Base-by-base conservation (phyloP, 805 yeast genomes). In the Zygosaccharomyces siamensis region DNA sequence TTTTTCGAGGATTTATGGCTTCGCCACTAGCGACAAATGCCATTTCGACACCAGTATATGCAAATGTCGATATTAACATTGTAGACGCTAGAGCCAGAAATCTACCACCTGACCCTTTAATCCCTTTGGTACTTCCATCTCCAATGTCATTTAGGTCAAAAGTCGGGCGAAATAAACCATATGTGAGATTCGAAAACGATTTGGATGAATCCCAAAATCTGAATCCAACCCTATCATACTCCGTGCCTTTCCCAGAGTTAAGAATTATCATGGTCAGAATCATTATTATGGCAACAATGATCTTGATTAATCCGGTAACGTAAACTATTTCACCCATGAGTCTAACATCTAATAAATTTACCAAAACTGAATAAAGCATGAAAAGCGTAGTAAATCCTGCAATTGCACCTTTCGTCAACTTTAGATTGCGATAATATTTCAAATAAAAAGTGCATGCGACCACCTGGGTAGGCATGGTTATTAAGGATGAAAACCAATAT, bases 21-120 rank as follows among this genome's bases (percentile, higher is more conserved):
- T 87, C 96, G 64, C 90, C 86, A 5, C 92, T 89, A 2, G 93
- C 92, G 47, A 86, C 79, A 54, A 86, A 81, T 10, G 88, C 90
- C 63, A 84, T 81, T 56, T 87, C 95, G 1, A 89, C 84, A 0
- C 95, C 95, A 43, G 85, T 80, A 59, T 83, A 87, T 0, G 95
- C 85, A 64, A 83, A 87, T 0, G 88, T 73, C 0, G 89, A 81
- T 18, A 82, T 79, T 41, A 81, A 67, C 7, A 82, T 68, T 1
- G 89, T 87, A 1, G 81, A 76, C 31, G 83, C 48, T 7, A 85
- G 64, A 5, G 86, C 79, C 40, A 83, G 67, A 45, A 86, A 74
- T 38, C 86, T 63, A 0, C 92, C 93, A 42, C 64, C 60, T 26
- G 72, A 63, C 2, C 90, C 88, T 5, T 77, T 78, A 28, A 81